Evolutionary conservation across 202 grass and related monocot genomes (phyloP).

Genomic region (Hordeum pubiflorum): DNA sequence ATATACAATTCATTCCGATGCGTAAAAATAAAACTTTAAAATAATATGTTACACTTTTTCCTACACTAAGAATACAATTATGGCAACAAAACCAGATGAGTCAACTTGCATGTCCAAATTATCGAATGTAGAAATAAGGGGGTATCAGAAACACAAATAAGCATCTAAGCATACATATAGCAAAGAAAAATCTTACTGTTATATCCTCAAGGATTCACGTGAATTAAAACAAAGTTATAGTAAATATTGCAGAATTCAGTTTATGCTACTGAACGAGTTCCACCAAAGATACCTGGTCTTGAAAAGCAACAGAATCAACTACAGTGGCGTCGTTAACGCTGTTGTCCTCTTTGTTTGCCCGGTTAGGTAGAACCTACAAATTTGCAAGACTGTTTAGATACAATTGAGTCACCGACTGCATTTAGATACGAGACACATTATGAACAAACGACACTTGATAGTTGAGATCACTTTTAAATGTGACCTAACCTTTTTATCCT

Average conservation of each 20-base stretch:
- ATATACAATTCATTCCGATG: not conserved
- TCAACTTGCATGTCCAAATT: too few relatives aligned
- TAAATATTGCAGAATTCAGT: not conserved
- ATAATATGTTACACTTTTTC: too few relatives aligned
- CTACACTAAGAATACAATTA: not conserved
- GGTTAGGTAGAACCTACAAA: constrained; percentile 42
- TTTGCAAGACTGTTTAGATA: constrained; percentile 17
- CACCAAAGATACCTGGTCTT: constrained; percentile 51
- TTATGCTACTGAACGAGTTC: not conserved
- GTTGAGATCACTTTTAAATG: constrained; percentile 2
- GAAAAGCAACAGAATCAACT: constrained; percentile 57
- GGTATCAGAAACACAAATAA: not conserved
- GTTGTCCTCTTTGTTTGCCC: constrained; percentile 49
- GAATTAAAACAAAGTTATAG: not conserved
- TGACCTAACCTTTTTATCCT: constrained; percentile 65
- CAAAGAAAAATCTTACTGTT: not conserved
- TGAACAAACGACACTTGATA: not conserved
- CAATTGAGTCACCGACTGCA: not conserved
- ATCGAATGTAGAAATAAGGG: not conserved
- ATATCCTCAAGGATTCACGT: not conserved
- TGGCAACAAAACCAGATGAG: not conserved
- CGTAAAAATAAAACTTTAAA: too few relatives aligned
- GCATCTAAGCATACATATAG: not conserved
- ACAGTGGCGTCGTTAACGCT: constrained; percentile 33
- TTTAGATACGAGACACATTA: not conserved